Base-by-base conservation (phyloP, 331 rosid genomes). In the Erythrophleum ivorense region DNA sequence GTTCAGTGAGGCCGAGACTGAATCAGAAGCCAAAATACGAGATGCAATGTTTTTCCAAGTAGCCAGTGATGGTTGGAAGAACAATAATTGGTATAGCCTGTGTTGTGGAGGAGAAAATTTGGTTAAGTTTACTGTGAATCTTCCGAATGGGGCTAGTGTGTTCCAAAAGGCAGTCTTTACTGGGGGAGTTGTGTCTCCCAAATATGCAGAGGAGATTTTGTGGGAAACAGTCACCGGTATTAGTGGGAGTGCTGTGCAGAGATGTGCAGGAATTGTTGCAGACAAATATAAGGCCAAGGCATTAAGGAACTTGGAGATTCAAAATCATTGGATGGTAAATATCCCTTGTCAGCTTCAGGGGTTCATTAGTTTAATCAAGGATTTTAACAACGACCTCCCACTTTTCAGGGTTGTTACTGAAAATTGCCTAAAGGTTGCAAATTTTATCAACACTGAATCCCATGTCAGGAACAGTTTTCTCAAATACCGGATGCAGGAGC, bases 301-400 rank as follows among this genome's bases (percentile, higher is more conserved):
- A 12, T 85, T 93, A 87, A 90, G 87, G 88, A 91, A 87, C 83
- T 88, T 93, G 91, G 97, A 93, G 90, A 71, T 80, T 76, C 92
- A 88, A 89, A 88, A 91, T 79, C 97, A 87, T 46, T 91, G 97
- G 97, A 93, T 93, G 97, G 97, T 93, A 80, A 93, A 93, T 66
- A 80, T 93, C 74, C 82, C 88, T 63, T 93, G 97, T 88, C 97
- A 90, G 92, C 87, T 93, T 83, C 94, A 90, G 85, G 97, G 97
- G 66, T 83, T 93, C 81, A 9, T 85, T 84, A 81, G 92, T 84
- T 88, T 93, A 90, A 86, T 93, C 75, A 93, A 90, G 90, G 97
- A 91, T 86, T 90, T 93, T 80, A 82, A 82, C 81, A 90, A 79
- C 73, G 91, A 86, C 59, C 90, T 87, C 68, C 90, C 91, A 36